Evolutionary conservation across 225 moss, liverwort and hornwort species (phyloP).

Genomic region (Pseudisothecium myosuroides): DNA sequence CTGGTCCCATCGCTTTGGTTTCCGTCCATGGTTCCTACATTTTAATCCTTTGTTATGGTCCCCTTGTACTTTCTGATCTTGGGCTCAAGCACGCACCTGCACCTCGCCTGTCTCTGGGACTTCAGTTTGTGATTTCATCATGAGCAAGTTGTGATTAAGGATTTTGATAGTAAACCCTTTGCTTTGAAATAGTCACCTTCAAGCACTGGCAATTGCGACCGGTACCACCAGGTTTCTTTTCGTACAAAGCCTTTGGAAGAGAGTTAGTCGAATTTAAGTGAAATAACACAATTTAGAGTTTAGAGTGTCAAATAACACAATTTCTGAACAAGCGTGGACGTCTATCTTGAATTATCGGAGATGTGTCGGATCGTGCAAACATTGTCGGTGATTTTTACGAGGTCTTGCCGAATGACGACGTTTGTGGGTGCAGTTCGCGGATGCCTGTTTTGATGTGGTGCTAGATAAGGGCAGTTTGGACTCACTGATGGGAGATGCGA

Average conservation of each 20-base stretch:
- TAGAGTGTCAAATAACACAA: not conserved
- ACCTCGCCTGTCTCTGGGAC: not conserved
- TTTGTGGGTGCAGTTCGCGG: constrained; percentile 53
- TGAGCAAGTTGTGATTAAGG: not conserved
- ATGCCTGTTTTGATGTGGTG: constrained; percentile 63
- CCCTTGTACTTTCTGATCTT: not conserved
- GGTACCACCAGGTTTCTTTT: not conserved
- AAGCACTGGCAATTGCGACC: not conserved
- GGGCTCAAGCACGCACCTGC: not conserved
- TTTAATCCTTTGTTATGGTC: not conserved
- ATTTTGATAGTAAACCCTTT: not conserved
- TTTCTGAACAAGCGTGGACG: not conserved
- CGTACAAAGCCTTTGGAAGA: not conserved
- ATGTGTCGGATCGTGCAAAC: not conserved
- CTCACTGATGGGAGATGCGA: constrained; percentile 48
- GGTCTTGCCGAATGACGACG: not conserved
- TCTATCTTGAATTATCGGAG: not conserved
- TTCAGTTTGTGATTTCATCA: not conserved
- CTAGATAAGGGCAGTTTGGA: constrained; percentile 88
- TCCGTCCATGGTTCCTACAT: not conserved
- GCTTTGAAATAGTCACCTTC: not conserved
- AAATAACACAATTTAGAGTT: not conserved
- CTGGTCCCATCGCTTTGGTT: not conserved
- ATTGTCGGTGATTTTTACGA: not conserved
- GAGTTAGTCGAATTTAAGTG: not conserved